Conservation (phyloP, 129 eudicot species). For the Flaveria sonorensis region DNA sequence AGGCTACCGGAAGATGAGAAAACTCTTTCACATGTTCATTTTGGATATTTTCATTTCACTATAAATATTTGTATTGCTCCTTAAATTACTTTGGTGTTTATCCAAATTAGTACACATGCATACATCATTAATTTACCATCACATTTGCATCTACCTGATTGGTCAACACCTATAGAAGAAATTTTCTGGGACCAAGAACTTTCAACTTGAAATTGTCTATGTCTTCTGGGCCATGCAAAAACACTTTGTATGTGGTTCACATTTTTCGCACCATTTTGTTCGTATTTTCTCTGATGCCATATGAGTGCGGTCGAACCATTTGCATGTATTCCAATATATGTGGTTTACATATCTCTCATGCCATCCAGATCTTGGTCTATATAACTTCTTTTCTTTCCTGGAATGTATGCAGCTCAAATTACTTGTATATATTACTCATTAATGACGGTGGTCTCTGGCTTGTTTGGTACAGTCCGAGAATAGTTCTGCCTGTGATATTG, state of each 20-base stretch:
- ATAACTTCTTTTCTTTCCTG: slow-evolving; percentile 8
- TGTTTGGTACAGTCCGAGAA: slow-evolving; percentile 96
- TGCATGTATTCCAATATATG: neutral
- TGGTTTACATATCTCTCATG: slow-evolving; percentile 27
- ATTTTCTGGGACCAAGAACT: neutral
- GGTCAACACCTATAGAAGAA: neutral
- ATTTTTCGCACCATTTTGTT: slow-evolving; percentile 8
- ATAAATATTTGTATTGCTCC: neutral
- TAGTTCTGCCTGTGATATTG: slow-evolving; percentile 32
- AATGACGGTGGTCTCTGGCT: slow-evolving; percentile 52
- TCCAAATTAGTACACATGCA: neutral
- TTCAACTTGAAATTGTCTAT: slow-evolving; percentile 9
- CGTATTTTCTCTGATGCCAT: slow-evolving; percentile 16
- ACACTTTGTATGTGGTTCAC: slow-evolving; percentile 15
- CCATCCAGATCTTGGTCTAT: slow-evolving; percentile 10
- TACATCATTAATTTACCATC: neutral
- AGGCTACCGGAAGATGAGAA: neutral
- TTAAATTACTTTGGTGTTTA: neutral
- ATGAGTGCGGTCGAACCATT: neutral
- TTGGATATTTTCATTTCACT: neutral
- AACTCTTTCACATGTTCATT: neutral
- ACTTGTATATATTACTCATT: neutral
- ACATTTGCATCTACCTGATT: neutral
- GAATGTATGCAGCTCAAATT: slow-evolving; percentile 7
- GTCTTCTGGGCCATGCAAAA: slow-evolving; percentile 10